Evolutionary conservation across 768 basidiomycete species (phyloP), one percentile per base, ranked within the genome.

Genomic region (Psilocybe azurescens): DNA sequence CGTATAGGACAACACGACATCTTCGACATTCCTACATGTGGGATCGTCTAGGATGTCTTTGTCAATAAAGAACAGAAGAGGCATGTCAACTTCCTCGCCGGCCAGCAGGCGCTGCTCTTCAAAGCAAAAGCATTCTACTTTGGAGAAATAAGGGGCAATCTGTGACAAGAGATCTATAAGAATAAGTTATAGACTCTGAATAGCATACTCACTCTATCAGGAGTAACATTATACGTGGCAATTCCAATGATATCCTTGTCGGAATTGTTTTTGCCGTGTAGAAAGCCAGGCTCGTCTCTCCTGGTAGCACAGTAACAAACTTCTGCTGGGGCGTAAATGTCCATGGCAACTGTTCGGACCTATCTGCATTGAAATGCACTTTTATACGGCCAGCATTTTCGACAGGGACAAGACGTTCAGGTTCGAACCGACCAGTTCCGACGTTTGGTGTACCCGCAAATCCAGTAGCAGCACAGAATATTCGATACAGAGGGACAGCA

Each of bases 61-160:
- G 80, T 99, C 97, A 67, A 99, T 97, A 81, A 99, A 99, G 80
- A 99, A 99, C 59, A 99, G 85, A 18, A 99, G 83, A 2, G 97
- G 97, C 86, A 99, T 94, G 75, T 99, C 97, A 36, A 99, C 92
- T 76, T 98, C 95, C 78, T 99, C 97, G 30, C 91, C 90, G 0
- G 96, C 95, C 28, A 97, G 80, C 9, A 99, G 86, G 68, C 89
- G 92, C 76, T 99, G 97, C 73, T 99, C 97, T 74, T 99, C 97
- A 67, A 99, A 99, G 76, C 97, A 99, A 81, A 99, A 99, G 67
- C 97, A 99, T 75, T 99, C 97, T 11, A 99, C 95, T 79, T 99
- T 99, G 54, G 96, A 95, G 72, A 99, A 99, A 75, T 99, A 99
- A 0, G 97, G 95, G 8, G 97, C 97, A 67, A 99, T 85, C 97